A percentile compares a stretch with the other conserved stretches of the same genome.
These are phyloP conservation scores for Cladosporium sp. DNA, from an alignment of 2,329 filamentous ascomycete genomes.

Conservation along the genomic window DNA sequence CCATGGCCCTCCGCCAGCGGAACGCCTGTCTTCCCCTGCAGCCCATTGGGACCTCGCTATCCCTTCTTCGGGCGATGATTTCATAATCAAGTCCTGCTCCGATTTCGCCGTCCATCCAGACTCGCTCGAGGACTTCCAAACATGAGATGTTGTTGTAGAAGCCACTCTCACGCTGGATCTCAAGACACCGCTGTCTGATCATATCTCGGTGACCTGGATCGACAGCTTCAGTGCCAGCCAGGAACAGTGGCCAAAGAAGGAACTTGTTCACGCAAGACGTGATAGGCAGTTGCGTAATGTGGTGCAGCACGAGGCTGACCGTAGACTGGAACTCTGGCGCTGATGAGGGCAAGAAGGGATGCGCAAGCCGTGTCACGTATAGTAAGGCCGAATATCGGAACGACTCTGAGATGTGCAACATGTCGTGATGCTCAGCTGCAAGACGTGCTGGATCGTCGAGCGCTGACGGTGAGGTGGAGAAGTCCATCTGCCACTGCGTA, in stretches of 20 bases:
- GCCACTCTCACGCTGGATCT: slow-evolving; percentile 82
- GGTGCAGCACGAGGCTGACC: slow-evolving; percentile 76
- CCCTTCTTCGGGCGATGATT: slow-evolving; percentile 22
- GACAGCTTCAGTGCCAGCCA: slow-evolving; percentile 84
- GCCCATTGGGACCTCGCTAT: slow-evolving; percentile 13
- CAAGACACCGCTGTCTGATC: slow-evolving; percentile 73
- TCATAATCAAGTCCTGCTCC: slow-evolving; percentile 24
- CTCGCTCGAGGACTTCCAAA: slow-evolving; percentile 76
- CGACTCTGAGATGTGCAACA: slow-evolving; percentile 79
- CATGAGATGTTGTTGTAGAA: slow-evolving; percentile 92
- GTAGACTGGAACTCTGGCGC: slow-evolving; percentile 78
- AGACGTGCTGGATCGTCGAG: slow-evolving; percentile 24
- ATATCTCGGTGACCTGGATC: slow-evolving; percentile 73
- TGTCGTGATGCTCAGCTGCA: slow-evolving; percentile 56
- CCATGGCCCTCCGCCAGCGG: slow-evolving; percentile 49
- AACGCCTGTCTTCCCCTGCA: slow-evolving; percentile 35
- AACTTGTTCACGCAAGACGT: slow-evolving; percentile 77
- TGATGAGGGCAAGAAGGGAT: slow-evolving; percentile 66
- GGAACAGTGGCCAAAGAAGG: slow-evolving; percentile 87
- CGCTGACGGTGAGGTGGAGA: slow-evolving; percentile 28
- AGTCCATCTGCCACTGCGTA: slow-evolving; percentile 74
- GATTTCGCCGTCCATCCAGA: slow-evolving; percentile 57
- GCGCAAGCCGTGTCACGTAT: slow-evolving; percentile 82
- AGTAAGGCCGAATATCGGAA: slow-evolving; percentile 86
- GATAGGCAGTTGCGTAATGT: slow-evolving; percentile 73